Evolutionary conservation across 345 rosid species (phyloP).

Genomic region (Punica granatum): DNA sequence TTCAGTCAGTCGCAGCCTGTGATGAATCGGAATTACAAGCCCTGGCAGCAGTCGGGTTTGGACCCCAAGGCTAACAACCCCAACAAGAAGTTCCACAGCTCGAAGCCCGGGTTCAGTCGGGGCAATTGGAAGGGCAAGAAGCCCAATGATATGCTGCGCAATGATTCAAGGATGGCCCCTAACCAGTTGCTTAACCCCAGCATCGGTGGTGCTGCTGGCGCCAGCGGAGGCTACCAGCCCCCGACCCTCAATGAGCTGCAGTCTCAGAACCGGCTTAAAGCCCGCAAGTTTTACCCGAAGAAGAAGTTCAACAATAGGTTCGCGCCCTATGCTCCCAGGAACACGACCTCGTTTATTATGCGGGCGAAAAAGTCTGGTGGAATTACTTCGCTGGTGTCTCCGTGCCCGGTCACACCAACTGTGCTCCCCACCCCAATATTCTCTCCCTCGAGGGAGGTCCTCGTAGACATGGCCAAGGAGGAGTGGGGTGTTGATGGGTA

Average conservation of each 20-base stretch:
- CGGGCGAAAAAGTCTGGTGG: conserved; percentile 90
- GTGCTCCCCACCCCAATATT: conserved; percentile 80
- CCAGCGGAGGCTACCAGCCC: conserved; percentile 51
- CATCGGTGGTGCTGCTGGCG: conserved; percentile 12
- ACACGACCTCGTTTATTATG: conserved; percentile 80
- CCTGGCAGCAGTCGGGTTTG: conserved; percentile 20
- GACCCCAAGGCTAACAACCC: conserved; percentile 24
- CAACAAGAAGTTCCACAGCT: conserved; percentile 29
- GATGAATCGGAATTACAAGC: conserved; percentile 37
- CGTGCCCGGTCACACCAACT: conserved; percentile 87
- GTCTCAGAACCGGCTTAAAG: conserved; percentile 62
- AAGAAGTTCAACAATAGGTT: conserved; percentile 55
- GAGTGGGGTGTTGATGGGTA: conserved; percentile 99
- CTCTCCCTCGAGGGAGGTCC: conserved; percentile 76
- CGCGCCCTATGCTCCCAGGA: conserved; percentile 92
- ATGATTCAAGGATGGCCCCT: conserved; percentile 42
- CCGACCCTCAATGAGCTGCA: conserved; percentile 83
- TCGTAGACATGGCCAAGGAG: conserved; percentile 95
- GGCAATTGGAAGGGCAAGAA: conserved; percentile 84
- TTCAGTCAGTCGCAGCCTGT: conserved; percentile 17
- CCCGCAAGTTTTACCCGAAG: conserved; percentile 68
- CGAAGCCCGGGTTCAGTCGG: conserved; percentile 10
- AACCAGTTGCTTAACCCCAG: conserved; percentile 7
- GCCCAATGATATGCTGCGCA: conserved; percentile 13
- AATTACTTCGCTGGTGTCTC: conserved; percentile 87